Evolutionary conservation across 75 land plant species (phyloP), one percentile per base, ranked within the genome.

Genomic region (Isoetes taiwanensis): DNA sequence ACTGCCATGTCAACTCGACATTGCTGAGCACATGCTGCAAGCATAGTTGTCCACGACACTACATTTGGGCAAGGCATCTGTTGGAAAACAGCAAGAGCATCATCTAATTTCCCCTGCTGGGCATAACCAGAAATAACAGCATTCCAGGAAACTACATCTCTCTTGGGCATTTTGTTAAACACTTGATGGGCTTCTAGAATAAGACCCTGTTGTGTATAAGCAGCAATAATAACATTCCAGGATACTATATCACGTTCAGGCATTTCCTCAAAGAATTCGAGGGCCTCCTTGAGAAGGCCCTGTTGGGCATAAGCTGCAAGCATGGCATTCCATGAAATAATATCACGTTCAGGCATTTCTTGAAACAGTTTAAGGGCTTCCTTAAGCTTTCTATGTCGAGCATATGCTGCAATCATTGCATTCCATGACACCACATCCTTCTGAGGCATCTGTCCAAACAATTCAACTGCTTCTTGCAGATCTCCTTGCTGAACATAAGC

Each of bases 71-170:
- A n/a, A n/a, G n/a, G n/a, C n/a, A n/a, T n/a, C n/a, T n/a, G n/a
- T n/a, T n/a, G n/a, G n/a, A n/a, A n/a, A n/a, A n/a, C n/a, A n/a
- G n/a, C n/a, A n/a, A n/a, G n/a, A n/a, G n/a, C n/a, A n/a, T n/a
- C n/a, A n/a, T n/a, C n/a, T n/a, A n/a, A n/a, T n/a, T n/a, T n/a
- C n/a, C 39, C 39, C 9, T 66, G 50, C 28, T 23, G 4, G 35
- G 40, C 66, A 59, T 59, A 78, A 29, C 78, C 78, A 48, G 62
- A 21, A 53, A 80, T 70, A 65, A 80, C 58, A 9, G 83, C 40
- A 62, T 80, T 80, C 83, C 83, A 80, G 8, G 71, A 67, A 0
- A 71, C 65, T 9, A 52, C 55, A 42, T 76, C 78, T 29, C 52
- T 67, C 20, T 1, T 11, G 0, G 67, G 72, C 72, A 76, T 76